phyloP scores from a whole-genome alignment of 768 basidiomycete genomes.

The Omphalotus guepiniiformis region DNA sequence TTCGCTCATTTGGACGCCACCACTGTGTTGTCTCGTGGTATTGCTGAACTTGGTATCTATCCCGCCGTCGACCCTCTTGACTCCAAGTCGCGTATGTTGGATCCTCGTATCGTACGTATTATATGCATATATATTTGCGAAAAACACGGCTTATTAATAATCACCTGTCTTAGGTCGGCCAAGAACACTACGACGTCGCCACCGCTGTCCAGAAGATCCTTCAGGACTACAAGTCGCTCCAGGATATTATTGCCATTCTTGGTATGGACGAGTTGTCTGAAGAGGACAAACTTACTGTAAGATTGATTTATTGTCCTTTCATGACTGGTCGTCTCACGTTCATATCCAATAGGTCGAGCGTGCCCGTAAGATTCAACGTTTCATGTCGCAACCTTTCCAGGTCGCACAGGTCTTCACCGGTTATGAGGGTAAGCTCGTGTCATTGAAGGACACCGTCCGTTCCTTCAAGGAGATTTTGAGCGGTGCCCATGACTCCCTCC shows the following conservation, averaged over 20 bases:
- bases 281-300: constrained; percentile 97
- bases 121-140: neutral
- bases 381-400: constrained; percentile 99
- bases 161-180: constrained; percentile 51
- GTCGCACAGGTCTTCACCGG: constrained; percentile 99
- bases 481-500: constrained; percentile 82
- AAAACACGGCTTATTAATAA: constrained; percentile 5
- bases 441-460: constrained; percentile 92
- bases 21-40: constrained; percentile 98
- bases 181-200: constrained; percentile 94
- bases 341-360: constrained; percentile 78
- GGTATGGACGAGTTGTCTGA: constrained; percentile 99
- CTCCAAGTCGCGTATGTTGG: constrained; percentile 99
- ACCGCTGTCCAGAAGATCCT: constrained; percentile 97
- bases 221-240: constrained; percentile 93
- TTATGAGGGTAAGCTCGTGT: constrained; percentile 95
- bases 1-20: constrained; percentile 99
- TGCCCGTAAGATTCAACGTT: constrained; percentile 97
- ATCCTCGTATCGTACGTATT: constrained; percentile 89
- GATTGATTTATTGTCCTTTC: too few species aligned
- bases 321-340: too few species aligned
- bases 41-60: constrained; percentile 99
- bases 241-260: constrained; percentile 99
- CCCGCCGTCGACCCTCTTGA: constrained; percentile 99
- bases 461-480: constrained; percentile 98